Base-by-base conservation (phyloP, 352 stramenopile genomes). In the Pythium aristosporum region DNA sequence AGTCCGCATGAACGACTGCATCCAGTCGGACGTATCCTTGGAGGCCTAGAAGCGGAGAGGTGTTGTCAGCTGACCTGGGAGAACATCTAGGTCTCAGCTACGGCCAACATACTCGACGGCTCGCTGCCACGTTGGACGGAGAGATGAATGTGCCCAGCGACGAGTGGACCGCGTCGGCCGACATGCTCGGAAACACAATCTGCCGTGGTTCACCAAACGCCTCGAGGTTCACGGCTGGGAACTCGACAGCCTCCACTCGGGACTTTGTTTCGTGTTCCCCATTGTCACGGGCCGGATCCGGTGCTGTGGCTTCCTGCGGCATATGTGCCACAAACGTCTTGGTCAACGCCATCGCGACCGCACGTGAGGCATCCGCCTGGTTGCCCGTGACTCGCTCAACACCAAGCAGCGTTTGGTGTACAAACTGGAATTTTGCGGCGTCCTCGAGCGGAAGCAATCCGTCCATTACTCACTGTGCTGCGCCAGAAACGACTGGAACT, bases 301-400 rank as follows among this genome's bases (percentile, higher is more conserved):
- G 2, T 16, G 28, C 39, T 53, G 71, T 12, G 0, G 34, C 8
- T 15, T 39, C 20, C 23, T 75, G 65, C 0, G 75, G 75, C 6
- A 44, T 49, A 25, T 71, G 71, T 2, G 75, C 75, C 0, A 81
- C 73, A 30, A 84, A 81, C 9, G 73, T 84, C 56, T 84, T 84
- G 41, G 56, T 70, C 13, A 61, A 47, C 2, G 58, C 63, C 47
- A 61, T 44, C 6, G 55, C 56, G 13, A 69, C 63, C n/a, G 56
- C 63, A 5, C 54, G 46, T 5, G 48, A 67, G 15, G 49, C 52
- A 8, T 67, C 59, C 0, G 36, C 52, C 20, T 71, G 61, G 30
- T 78, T 43, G 36, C 57, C 25, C 23, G 56, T 53, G 44, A 47
- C 5, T 28, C 46, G 46, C 57, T 63, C 21, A 18, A 36, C 6